These are phyloP conservation scores for Astrothelium subdiscretum DNA, from an alignment of 495 filamentous ascomycete species.

Conservation along the genomic window DNA sequence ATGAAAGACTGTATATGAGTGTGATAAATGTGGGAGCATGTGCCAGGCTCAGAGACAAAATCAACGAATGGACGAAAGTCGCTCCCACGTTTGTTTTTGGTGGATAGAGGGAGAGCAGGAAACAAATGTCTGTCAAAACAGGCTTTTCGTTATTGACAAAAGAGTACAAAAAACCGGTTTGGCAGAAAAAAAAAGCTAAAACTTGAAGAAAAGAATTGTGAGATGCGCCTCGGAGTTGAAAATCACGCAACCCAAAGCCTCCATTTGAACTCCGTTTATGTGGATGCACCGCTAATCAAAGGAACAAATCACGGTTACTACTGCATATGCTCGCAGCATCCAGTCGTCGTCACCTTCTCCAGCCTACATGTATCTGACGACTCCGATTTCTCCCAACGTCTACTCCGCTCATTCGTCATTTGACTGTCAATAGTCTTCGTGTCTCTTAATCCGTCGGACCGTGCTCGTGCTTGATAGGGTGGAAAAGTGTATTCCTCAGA, in stretches of 20 bases:
- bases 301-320: not conserved
- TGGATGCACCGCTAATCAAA: not conserved
- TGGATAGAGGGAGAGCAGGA: not conserved
- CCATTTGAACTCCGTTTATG: not conserved
- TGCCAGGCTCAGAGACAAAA: not conserved
- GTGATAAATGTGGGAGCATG: not conserved
- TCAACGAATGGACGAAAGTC: not conserved
- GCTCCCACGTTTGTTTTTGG: not conserved
- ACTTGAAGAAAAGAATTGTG: not conserved
- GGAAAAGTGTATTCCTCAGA: constrained; percentile 25
- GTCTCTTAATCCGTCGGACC: constrained; percentile 15
- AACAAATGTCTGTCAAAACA: not conserved
- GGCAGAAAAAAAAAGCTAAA: not conserved
- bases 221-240: not conserved
- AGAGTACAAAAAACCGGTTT: not conserved
- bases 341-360: not conserved
- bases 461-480: constrained; percentile 29
- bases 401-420: not conserved
- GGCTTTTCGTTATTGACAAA: not conserved
- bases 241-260: not conserved
- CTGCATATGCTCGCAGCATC: not conserved
- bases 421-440: not conserved
- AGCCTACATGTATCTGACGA: not conserved
- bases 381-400: not conserved
- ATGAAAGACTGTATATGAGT: not conserved